Base-by-base conservation (phyloP, 108 stramenopile species). In the Bacterosira constricta region DNA sequence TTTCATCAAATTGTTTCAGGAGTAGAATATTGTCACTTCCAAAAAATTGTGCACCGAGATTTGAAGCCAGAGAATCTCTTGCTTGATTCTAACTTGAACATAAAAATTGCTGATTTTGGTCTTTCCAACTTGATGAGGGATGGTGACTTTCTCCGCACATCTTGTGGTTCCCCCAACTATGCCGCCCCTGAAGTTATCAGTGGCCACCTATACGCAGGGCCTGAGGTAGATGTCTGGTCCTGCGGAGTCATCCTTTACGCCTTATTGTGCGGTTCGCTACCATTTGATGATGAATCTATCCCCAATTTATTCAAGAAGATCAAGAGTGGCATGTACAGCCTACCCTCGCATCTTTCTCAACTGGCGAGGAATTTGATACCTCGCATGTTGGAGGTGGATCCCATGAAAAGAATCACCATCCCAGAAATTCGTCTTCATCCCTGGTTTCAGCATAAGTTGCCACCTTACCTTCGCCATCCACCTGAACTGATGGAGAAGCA, bases 51-150 rank as follows among this genome's bases (percentile, higher is more conserved):
- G 10, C 99, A 99, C 74, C 85, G 98, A 26, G 98, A 99, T 86
- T 80, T 99, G 44, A 99, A 99, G 78, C 98, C 98, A 6, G 98
- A 99, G 83, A 97, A 98, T 78, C 86, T 98, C 44, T 82, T 98
- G 70, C 81, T 97, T 38, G 95, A 97, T 71, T 91, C 90, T 15
- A 92, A 90, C 67, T 81, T 87, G 61, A 98, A 98, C 79, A 95
- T 99, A 76, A 99, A 99, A 79, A 96, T 99, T 82, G 99, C 99
- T 6, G 99, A 99, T 77, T 99, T 99, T 72, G 99, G 99, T 49
- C 87, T 99, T 20, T 95, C 93, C 47, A 99, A 99, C 78, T 76
- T 98, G 32, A 98, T 97, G 97, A 82, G 92, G 29, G 99, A 99
- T 80, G 99, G 99, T 29, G 97, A 98, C 56, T 99, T 99, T 63